Percentiles rank a stretch among this genome's conserved stretches.
phyloP scores from a whole-genome alignment of 169 alveolate species.

The Plasmodium fragile region DNA sequence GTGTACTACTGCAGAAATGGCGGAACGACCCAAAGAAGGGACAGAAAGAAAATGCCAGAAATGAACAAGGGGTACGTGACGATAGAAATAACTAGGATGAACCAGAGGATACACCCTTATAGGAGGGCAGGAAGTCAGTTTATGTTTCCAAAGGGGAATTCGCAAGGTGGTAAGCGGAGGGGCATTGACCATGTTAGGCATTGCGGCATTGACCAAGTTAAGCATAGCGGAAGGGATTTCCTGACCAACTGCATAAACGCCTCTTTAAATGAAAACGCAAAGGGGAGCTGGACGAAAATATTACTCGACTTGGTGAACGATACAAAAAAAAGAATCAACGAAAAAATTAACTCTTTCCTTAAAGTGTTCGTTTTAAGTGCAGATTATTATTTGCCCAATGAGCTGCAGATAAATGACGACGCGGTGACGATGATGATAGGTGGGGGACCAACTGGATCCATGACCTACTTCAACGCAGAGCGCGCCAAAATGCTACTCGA shows the following conservation, averaged over 20 bases:
- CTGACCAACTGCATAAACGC: neutral
- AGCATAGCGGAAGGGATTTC: neutral
- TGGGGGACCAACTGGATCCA: neutral
- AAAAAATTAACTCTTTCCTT: constrained; percentile 8
- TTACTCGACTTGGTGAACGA: constrained; percentile 13
- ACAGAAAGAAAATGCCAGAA: neutral
- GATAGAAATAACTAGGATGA: constrained; percentile 27
- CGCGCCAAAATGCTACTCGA: neutral
- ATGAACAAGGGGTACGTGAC: constrained; percentile 26
- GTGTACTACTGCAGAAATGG: constrained; percentile 10
- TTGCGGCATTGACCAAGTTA: neutral
- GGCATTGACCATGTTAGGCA: too few species aligned
- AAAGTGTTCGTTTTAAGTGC: constrained; percentile 8
- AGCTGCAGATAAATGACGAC: constrained; percentile 3
- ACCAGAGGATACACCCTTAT: constrained; percentile 8
- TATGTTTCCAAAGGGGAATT: neutral
- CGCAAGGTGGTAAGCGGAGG: neutral
- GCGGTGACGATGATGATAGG: neutral
- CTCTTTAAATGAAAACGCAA: neutral
- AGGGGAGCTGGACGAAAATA: constrained; percentile 11
- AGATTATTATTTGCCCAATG: constrained; percentile 10
- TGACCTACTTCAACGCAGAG: constrained; percentile 33
- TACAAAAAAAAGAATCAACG: constrained; percentile 15
- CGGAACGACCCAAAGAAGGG: neutral
- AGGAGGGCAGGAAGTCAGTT: neutral